phyloP scores from a whole-genome alignment of 2,329 filamentous ascomycete species.

The Bipolaris victoriae region DNA sequence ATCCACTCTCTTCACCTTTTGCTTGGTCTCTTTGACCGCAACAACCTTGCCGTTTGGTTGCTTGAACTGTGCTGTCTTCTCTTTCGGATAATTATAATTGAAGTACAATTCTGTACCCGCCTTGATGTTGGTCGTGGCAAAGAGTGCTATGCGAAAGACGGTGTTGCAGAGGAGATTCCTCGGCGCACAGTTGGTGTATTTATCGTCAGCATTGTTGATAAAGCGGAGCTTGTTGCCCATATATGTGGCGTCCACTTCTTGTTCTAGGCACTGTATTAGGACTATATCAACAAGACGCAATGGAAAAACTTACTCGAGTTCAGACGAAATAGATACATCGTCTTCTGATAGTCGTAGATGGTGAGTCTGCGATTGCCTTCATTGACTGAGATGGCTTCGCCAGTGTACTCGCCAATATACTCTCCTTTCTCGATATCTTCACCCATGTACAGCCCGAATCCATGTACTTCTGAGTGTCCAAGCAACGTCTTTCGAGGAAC shows the following conservation, averaged over 20 bases:
- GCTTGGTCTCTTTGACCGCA: conserved; percentile 18
- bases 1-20: conserved; percentile 11
- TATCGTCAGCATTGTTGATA: conserved; percentile 74
- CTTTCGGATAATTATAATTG: conserved; percentile 66
- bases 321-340: conserved; percentile 66
- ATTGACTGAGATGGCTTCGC: conserved; percentile 73
- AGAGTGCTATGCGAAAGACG: conserved; percentile 75
- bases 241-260: conserved; percentile 72
- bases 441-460: conserved; percentile 76
- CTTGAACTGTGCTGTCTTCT: conserved; percentile 31
- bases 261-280: conserved; percentile 37
- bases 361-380: conserved; percentile 74
- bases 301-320: conserved; percentile 50
- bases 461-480: conserved; percentile 73
- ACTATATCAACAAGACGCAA: neutral
- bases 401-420: conserved; percentile 82
- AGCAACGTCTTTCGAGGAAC: conserved; percentile 69
- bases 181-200: conserved; percentile 66
- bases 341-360: conserved; percentile 65
- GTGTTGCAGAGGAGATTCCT: conserved; percentile 75
- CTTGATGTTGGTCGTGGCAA: conserved; percentile 69
- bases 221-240: conserved; percentile 83
- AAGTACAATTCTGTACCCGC: conserved; percentile 81
- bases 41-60: conserved; percentile 24
- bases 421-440: conserved; percentile 70